These are phyloP conservation scores for Brettanomyces sp. DNA, from an alignment of 805 yeast genomes.

Conservation along the genomic window DNA sequence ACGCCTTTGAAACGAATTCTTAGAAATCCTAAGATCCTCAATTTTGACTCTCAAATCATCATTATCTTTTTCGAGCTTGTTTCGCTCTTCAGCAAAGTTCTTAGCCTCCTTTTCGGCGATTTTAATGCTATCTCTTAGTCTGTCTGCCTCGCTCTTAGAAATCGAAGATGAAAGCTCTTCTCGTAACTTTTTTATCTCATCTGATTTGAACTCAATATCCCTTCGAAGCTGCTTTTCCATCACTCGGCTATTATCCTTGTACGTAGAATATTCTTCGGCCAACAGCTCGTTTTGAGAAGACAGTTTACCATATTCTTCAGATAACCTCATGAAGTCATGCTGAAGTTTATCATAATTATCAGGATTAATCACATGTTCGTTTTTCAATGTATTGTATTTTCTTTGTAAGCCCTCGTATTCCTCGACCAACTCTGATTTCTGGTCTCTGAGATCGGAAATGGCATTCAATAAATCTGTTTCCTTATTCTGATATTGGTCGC, in stretches of 20 bases:
- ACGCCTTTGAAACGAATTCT: not conserved
- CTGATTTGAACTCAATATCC: not conserved
- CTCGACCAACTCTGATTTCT: slow-evolving; percentile 26
- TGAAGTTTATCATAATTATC: not conserved
- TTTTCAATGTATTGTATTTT: not conserved
- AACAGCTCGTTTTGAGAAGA: not conserved
- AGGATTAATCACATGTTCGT: not conserved
- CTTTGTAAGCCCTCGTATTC: slow-evolving; percentile 23
- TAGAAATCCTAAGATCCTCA: not conserved
- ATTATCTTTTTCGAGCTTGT: not conserved
- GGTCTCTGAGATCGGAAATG: slow-evolving; percentile 27
- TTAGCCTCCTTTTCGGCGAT: not conserved
- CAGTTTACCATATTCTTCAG: not conserved
- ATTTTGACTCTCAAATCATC: not conserved
- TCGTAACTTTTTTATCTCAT: not conserved
- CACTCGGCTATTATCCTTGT: not conserved
- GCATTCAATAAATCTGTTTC: slow-evolving; percentile 23
- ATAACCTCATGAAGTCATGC: not conserved
- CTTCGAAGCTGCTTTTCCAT: not conserved
- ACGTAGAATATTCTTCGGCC: not conserved
- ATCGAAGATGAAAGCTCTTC: not conserved
- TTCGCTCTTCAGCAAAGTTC: not conserved
- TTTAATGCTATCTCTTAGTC: not conserved
- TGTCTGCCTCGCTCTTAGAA: not conserved
- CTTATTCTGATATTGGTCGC: slow-evolving; percentile 12